A percentile compares a stretch with the other conserved stretches of the same genome.
Conservation (phyloP, 1,284 basidiomycete species). For the Megacollybia platyphylla region DNA sequence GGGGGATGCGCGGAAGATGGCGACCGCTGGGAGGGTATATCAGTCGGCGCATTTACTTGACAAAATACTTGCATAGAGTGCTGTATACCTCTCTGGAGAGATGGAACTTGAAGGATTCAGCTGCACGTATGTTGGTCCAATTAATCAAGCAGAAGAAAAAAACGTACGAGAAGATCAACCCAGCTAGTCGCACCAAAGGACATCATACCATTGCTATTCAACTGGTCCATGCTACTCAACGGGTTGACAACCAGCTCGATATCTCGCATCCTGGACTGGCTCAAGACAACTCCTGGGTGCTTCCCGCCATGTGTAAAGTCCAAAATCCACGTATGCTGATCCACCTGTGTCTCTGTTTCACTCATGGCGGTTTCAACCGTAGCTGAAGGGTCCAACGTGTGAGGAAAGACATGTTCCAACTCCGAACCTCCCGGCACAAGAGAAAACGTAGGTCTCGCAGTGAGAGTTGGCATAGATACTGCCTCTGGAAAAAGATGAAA, state of each 20-base stretch:
- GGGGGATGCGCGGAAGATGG: conserved; percentile 53
- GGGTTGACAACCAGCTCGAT: conserved; percentile 51
- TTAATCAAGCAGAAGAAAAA: conserved; percentile 1
- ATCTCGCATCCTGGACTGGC: conserved; percentile 57
- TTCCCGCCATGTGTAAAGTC: conserved; percentile 54
- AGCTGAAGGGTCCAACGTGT: conserved; percentile 17
- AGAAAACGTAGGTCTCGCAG: conserved; percentile 30
- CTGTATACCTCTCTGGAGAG: conserved; percentile 36
- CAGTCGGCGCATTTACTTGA: conserved; percentile 1
- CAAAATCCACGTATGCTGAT: conserved; percentile 45
- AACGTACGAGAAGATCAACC: conserved; percentile 54
- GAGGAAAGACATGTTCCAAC: conserved; percentile 38
- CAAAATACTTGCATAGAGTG: conserved; percentile 25
- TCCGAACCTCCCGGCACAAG: conserved; percentile 26
- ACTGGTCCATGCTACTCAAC: conserved; percentile 29
- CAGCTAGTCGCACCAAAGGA: conserved; percentile 47
- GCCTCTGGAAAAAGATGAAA: conserved; percentile 24
- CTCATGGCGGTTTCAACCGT: conserved; percentile 12
- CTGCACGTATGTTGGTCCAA: conserved; percentile 15
- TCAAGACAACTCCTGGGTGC: conserved; percentile 48
- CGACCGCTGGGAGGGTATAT: conserved; percentile 31
- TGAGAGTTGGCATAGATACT: conserved; percentile 28
- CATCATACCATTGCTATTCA: conserved; percentile 31
- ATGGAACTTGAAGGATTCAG: conserved; percentile 28
- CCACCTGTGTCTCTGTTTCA: conserved; percentile 7